Percentiles rank a stretch among this genome's conserved stretches.
Conservation (phyloP, 257 asterid genomes). For the Rhazya stricta region DNA sequence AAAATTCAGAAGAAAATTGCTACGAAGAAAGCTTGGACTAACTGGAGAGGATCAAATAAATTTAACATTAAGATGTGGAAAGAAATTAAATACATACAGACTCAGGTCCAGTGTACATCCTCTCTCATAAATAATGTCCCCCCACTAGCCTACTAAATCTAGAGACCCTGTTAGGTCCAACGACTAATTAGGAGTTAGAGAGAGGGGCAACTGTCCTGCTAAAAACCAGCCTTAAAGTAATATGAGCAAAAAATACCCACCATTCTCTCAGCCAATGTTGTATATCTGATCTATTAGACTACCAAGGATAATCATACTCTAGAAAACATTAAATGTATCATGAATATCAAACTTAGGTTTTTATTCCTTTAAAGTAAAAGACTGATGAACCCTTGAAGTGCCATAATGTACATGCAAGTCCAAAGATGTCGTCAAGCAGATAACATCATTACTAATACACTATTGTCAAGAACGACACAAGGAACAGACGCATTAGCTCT, state of each 20-base stretch:
- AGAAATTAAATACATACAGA: neutral
- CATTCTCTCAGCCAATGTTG: neutral
- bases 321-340: neutral
- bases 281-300: neutral
- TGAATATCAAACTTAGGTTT: neutral
- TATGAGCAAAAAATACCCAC: neutral
- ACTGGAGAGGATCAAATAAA: neutral
- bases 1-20: neutral
- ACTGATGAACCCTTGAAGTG: neutral
- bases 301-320: neutral
- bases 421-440: neutral
- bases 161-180: neutral
- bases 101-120: neutral
- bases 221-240: neutral
- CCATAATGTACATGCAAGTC: neutral
- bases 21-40: neutral
- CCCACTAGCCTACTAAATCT: neutral
- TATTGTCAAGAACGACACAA: neutral
- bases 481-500: constrained; percentile 3
- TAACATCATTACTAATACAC: neutral
- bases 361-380: neutral
- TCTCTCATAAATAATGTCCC: neutral
- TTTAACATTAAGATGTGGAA: no score
- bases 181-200: neutral
- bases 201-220: neutral